Conservation (phyloP, 495 filamentous ascomycete genomes). For the Tuber microsphaerosporum region DNA sequence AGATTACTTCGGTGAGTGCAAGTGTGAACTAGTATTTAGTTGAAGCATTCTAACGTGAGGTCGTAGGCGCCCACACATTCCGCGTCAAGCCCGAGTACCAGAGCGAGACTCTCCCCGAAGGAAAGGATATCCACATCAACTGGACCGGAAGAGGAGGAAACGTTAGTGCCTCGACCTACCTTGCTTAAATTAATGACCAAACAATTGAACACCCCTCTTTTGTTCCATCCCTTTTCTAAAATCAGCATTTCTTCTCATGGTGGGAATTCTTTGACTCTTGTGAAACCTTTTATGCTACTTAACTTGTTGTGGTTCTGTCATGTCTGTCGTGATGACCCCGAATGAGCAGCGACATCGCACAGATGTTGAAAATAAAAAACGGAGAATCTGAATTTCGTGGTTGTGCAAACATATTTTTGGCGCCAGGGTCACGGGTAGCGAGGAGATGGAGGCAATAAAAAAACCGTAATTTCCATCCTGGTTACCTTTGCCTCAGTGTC, state of each 20-base stretch:
- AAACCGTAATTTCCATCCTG: not conserved
- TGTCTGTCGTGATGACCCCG: not conserved
- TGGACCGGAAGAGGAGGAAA: slow-evolving; percentile 98
- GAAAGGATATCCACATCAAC: slow-evolving; percentile 95
- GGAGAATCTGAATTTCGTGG: not conserved
- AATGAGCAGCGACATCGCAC: not conserved
- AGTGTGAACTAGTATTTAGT: not conserved
- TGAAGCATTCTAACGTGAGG: not conserved
- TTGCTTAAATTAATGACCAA: slow-evolving; percentile 58
- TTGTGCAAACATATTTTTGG: not conserved
- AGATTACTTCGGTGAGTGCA: slow-evolving; percentile 73
- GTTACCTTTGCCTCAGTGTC: not conserved
- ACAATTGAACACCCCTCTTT: slow-evolving; percentile 7
- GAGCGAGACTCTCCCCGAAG: slow-evolving; percentile 72
- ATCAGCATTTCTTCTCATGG: not conserved
- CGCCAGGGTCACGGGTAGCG: not conserved
- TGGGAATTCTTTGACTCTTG: not conserved
- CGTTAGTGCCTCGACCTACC: slow-evolving; percentile 92
- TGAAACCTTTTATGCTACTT: not conserved
- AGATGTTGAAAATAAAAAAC: not conserved
- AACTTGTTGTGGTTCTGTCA: not conserved
- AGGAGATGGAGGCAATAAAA: not conserved
- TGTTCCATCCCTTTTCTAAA: slow-evolving; percentile 5
- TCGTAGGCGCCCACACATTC: slow-evolving; percentile 89
- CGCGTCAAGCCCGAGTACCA: slow-evolving; percentile 87